phyloP scores from a whole-genome alignment of 768 basidiomycete genomes.

The Boletellus emodensis region DNA sequence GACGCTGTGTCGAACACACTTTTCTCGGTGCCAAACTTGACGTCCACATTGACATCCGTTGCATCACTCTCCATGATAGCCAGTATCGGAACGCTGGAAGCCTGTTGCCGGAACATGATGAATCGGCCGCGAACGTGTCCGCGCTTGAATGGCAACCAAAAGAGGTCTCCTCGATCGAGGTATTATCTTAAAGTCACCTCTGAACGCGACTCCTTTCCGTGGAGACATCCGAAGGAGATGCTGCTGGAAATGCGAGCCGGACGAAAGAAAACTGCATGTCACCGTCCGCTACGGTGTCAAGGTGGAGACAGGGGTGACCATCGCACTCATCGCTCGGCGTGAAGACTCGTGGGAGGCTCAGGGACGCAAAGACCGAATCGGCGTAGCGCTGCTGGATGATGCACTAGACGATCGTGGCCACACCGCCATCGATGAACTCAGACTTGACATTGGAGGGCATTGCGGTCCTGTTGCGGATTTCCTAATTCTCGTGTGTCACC shows the following conservation, averaged over 20 bases:
- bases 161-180: constrained; percentile 3
- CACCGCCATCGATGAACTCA: too few species aligned
- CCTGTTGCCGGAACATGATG: constrained; percentile 14
- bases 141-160: constrained; percentile 11
- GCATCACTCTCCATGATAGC: background rate
- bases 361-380: too few species aligned
- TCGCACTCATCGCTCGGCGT: background rate
- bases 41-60: background rate
- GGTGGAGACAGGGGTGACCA: background rate
- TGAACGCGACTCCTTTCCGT: background rate
- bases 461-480: too few species aligned
- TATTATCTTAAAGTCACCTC: background rate
- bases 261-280: background rate
- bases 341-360: too few species aligned
- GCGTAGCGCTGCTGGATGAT: too few species aligned
- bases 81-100: constrained; percentile 4
- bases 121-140: constrained; percentile 23
- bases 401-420: too few species aligned
- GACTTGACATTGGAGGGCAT: too few species aligned
- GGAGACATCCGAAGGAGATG: constrained; percentile 8
- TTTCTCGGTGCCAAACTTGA: background rate
- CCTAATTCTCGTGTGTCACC: too few species aligned
- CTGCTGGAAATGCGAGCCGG: background rate
- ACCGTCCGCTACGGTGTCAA: constrained; percentile 5
- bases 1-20: background rate